These are phyloP conservation scores for Aureobasidium leucospermi DNA, from an alignment of 2,329 filamentous ascomycete genomes.

Conservation along the genomic window DNA sequence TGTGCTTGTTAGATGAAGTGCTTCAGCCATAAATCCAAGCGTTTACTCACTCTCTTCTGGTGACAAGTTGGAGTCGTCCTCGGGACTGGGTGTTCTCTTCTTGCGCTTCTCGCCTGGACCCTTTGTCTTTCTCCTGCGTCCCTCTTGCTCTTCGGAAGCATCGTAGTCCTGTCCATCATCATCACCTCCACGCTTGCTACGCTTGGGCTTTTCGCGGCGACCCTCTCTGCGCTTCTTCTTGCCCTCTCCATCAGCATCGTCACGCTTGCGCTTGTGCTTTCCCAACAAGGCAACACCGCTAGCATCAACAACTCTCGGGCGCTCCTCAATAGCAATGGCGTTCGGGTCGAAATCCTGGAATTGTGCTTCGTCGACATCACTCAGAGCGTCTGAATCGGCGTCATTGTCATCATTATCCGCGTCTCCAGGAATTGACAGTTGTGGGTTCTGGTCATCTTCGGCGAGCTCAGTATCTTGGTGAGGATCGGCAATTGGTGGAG, in stretches of 20 bases:
- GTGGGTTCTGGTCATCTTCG: constrained; percentile 24
- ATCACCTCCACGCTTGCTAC: constrained; percentile 45
- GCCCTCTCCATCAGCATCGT: constrained; percentile 51
- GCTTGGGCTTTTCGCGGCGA: constrained; percentile 48
- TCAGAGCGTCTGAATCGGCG: constrained; percentile 52
- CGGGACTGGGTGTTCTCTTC: constrained; percentile 44
- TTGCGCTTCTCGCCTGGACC: constrained; percentile 30
- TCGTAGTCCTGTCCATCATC: constrained; percentile 47
- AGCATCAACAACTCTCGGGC: constrained; percentile 53
- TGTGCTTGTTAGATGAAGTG: constrained; percentile 17
- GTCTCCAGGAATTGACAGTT: constrained; percentile 20
- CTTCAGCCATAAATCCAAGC: neutral
- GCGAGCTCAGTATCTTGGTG: constrained; percentile 39
- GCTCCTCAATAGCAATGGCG: constrained; percentile 54
- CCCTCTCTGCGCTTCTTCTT: constrained; percentile 63
- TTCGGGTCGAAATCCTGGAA: constrained; percentile 58
- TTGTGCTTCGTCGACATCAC: constrained; percentile 58
- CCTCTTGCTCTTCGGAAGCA: constrained; percentile 46
- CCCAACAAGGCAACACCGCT: constrained; percentile 54
- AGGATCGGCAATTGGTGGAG: constrained; percentile 36
- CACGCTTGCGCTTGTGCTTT: constrained; percentile 59
- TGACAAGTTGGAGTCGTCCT: constrained; percentile 70
- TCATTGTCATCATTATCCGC: constrained; percentile 44
- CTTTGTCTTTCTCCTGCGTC: constrained; percentile 45
- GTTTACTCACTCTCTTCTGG: constrained; percentile 66